Percentiles rank a stretch among this genome's conserved stretches.
Evolutionary conservation across 192 early-diverging fungal species (phyloP).

Genomic region (Coemansia sp.): DNA sequence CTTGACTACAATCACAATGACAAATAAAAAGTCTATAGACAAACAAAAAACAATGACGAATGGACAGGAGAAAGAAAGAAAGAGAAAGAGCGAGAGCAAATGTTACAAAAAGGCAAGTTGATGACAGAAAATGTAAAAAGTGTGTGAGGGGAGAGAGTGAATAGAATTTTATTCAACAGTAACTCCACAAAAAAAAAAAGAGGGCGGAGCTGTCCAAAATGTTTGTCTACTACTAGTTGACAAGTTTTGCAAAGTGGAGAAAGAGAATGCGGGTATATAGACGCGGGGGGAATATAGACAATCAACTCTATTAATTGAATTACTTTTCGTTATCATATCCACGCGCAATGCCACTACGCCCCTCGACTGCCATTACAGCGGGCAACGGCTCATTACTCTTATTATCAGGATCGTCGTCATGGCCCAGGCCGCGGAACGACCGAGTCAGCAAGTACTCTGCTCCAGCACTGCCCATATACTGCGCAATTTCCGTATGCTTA

Average conservation of each 20-base stretch:
- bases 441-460: slow-evolving; percentile 77
- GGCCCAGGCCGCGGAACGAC: slow-evolving; percentile 82
- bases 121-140: neutral
- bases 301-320: slow-evolving; percentile 9
- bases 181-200: neutral
- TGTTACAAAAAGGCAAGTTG: neutral
- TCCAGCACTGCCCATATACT: slow-evolving; percentile 52
- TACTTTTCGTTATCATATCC: slow-evolving; percentile 66
- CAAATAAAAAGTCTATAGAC: neutral
- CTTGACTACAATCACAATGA: neutral
- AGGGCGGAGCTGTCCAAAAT: neutral
- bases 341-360: slow-evolving; percentile 85
- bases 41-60: neutral
- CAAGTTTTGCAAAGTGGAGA: neutral
- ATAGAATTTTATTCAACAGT: slow-evolving; percentile 13
- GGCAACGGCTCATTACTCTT: neutral
- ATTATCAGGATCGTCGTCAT: slow-evolving; percentile 29
- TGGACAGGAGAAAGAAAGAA: neutral
- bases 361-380: slow-evolving; percentile 63
- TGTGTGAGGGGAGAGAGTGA: neutral
- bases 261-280: neutral
- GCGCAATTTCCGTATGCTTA: slow-evolving; percentile 50
- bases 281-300: slow-evolving; percentile 9
- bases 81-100: neutral
- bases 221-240: slow-evolving; percentile 8